Evolutionary conservation across 1,139 yeast species (phyloP), one percentile per base, ranked within the genome.

Genomic region (Yamadazyma dushanensis): DNA sequence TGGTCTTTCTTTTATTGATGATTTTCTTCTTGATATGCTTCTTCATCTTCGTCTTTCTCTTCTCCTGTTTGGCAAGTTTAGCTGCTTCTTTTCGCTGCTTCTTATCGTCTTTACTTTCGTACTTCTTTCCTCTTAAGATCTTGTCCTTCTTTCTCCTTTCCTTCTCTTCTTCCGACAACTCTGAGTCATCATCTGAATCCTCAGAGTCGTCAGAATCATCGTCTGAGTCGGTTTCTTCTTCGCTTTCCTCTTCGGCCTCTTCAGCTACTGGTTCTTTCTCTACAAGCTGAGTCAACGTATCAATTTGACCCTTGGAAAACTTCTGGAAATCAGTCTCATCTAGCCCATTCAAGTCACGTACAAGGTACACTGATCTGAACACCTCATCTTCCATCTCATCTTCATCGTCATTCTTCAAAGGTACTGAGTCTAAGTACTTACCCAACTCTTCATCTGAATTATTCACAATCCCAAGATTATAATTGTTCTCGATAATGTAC

Each of bases 271-370:
- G 21, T 13, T 37, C 30, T 8, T 39, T 37, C 2, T 50, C 50
- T 11, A 47, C 38, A 42, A 84, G 61, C 35, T 80, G 80, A 37
- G 77, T 82, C 50, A 92, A 68, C 1, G 90, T 81, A 43, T 82
- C 87, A 16, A 87, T 85, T 46, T 87, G 83, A 23, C 97, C 98
- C 40, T 79, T 78, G 1, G 80, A 70, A 44, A 89, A 87, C 50
- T 83, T 82, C 37, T 82, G 83, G 46, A 88, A 89, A 58, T 92
- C 98, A 42, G 96, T 73, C 54, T 92, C 98, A 43, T 84, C 92
- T 44, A 84, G 63, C 45, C 81, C 79, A 48, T 82, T 83, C 53
- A 84, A 67, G 3, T 81, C 73, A 51, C 92, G 76, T 9, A 92
- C 92, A 52, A 94, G 75, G 60, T 92, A 95, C 33, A 90, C 67